These are phyloP conservation scores for Kodamaea kaohsiungensis DNA, from an alignment of 805 yeast genomes.

Conservation along the genomic window DNA sequence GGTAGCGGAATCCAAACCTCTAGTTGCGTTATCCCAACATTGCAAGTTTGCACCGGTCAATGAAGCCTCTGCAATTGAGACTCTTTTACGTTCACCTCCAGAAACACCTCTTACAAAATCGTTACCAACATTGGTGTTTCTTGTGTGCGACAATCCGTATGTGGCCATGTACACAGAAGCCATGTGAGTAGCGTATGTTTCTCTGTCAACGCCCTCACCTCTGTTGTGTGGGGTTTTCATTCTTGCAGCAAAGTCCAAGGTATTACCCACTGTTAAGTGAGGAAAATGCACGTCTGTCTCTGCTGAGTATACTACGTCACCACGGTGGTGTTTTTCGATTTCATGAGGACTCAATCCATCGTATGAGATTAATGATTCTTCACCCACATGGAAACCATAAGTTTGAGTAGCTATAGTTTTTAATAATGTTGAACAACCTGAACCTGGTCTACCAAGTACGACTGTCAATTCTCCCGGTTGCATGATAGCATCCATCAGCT, in stretches of 20 bases:
- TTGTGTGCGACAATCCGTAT: slow-evolving; percentile 60
- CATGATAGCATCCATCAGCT: slow-evolving; percentile 37
- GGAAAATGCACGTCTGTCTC: slow-evolving; percentile 62
- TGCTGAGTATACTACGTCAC: slow-evolving; percentile 46
- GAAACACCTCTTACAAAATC: slow-evolving; percentile 72
- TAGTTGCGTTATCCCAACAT: slow-evolving; percentile 81
- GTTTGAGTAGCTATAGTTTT: slow-evolving; percentile 41
- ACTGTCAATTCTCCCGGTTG: slow-evolving; percentile 42
- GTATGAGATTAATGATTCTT: slow-evolving; percentile 32
- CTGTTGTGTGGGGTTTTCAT: slow-evolving; percentile 47
- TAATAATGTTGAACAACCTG: slow-evolving; percentile 43
- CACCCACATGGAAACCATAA: slow-evolving; percentile 37
- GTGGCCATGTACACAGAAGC: slow-evolving; percentile 21
- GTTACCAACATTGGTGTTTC: slow-evolving; percentile 60
- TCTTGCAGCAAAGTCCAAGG: slow-evolving; percentile 55
- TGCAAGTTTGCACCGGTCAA: slow-evolving; percentile 63
- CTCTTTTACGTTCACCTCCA: slow-evolving; percentile 87
- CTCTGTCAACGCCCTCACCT: slow-evolving; percentile 31
- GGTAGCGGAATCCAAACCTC: slow-evolving; percentile 84
- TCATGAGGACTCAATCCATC: slow-evolving; percentile 36
- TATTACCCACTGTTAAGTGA: slow-evolving; percentile 54
- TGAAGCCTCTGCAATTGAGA: slow-evolving; percentile 77
- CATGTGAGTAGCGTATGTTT: slow-evolving; percentile 23
- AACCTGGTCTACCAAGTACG: slow-evolving; percentile 44
- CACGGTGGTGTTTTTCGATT: slow-evolving; percentile 31